Evolutionary conservation across 805 yeast species (phyloP), one percentile per base, ranked within the genome.

Genomic region (Ogataea paradorogensis): DNA sequence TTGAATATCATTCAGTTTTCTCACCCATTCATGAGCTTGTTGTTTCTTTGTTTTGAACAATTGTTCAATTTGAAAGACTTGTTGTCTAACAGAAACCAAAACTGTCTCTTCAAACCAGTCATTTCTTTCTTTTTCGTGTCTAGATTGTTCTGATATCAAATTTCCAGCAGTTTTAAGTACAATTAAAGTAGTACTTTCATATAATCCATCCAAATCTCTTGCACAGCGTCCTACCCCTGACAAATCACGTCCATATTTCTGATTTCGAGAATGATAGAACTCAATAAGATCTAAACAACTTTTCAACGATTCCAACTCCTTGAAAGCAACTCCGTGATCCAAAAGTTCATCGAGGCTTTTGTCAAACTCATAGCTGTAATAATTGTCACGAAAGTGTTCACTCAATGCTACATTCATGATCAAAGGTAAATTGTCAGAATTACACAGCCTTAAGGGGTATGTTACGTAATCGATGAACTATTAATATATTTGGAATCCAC

Each of bases 381-480:
- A 50, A 28, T 48, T 48, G 36, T 47, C 53, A 11, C 41, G 41
- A 24, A 50, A 47, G 8, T 43, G 46, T 7, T 11, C 6, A 3
- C 52, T 47, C 15, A 41, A 28, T 4, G 53, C 50, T 8, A 47
- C 29, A 30, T 47, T 50, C 31, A 51, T 50, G 48, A 47, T 47
- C n/a, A 23, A n/a, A n/a, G n/a, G n/a, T n/a, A n/a, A n/a, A n/a
- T n/a, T n/a, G n/a, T n/a, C n/a, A n/a, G n/a, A n/a, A n/a, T n/a
- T n/a, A n/a, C n/a, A n/a, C n/a, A n/a, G n/a, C n/a, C n/a, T n/a
- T n/a, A n/a, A n/a, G n/a, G n/a, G n/a, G n/a, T n/a, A n/a, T n/a
- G n/a, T n/a, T n/a, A n/a, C n/a, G n/a, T n/a, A n/a, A n/a, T n/a
- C n/a, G n/a, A n/a, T n/a, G n/a, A n/a, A n/a, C n/a, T n/a, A n/a